Base-by-base conservation (phyloP, 805 yeast genomes). In the Lachancea sp. region DNA sequence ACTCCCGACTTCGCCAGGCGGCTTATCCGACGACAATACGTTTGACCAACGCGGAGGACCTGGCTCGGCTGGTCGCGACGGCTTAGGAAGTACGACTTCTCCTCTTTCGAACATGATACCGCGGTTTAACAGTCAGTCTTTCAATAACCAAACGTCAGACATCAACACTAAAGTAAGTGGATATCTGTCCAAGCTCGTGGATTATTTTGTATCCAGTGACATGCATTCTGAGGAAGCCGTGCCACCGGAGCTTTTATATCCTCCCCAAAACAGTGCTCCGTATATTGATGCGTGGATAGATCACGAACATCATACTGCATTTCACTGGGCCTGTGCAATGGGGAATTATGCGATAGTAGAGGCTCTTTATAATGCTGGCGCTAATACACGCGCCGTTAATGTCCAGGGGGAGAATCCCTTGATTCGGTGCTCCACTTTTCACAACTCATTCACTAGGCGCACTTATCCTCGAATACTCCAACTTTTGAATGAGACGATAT, bases 251-350 rank as follows among this genome's bases (percentile, higher is more conserved):
- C 36, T 63, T 26, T 41, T 63, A 33, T 39, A 42, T 12, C 66
- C 66, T n/a, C 67, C 67, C 5, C 48, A 49, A 12, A 48, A 60
- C 36, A 57, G 65, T 45, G 61, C 63, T 20, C 67, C 67, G 9
- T 63, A 58, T 49, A 76, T 82, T 68, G 81, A 71, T 59, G 86
- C 84, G 43, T 81, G 88, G 3, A 86, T 93, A 20, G 99, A 93
- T 61, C 90, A 86, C 47, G 97, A 93, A 59, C 95, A 96, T 1
- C 95, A 93, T 59, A 85, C 96, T 0, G 84, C 95, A 1, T 80
- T 93, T 54, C 99, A 93, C 65, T 93, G 98, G 97, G 95, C 98
- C 0, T 88, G 97, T 49, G 85, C 98, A 1, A 88, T 93, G 77
- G 99, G 98, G 3, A 86, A 82, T 60, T 66, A 83, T 29, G 76